A percentile compares a stretch with the other conserved stretches of the same genome.
phyloP scores from a whole-genome alignment of 108 stramenopile genomes.

The Chaetoceros muelleri region DNA sequence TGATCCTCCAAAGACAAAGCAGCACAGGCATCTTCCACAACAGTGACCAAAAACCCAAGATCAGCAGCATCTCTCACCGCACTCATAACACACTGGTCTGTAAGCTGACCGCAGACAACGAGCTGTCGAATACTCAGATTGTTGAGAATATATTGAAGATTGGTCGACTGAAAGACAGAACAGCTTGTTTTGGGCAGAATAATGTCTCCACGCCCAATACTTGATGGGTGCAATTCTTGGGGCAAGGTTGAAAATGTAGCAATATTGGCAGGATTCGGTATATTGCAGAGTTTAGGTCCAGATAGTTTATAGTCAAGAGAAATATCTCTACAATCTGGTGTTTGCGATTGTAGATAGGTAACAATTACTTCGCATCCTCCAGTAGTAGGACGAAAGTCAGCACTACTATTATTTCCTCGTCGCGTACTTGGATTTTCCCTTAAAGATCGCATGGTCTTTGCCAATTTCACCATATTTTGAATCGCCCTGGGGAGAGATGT shows the following conservation, averaged over 20 bases:
- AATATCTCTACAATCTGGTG: conserved; percentile 51
- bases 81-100: conserved; percentile 70
- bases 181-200: conserved; percentile 52
- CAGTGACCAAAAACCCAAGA: conserved; percentile 59
- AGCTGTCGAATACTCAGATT: conserved; percentile 55
- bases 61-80: conserved; percentile 72
- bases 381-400: neutral
- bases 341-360: conserved; percentile 50
- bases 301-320: conserved; percentile 65
- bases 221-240: neutral
- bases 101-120: conserved; percentile 58
- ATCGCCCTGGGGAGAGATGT: conserved; percentile 39
- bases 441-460: conserved; percentile 22
- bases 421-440: conserved; percentile 14
- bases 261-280: conserved; percentile 27
- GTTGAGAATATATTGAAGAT: conserved; percentile 47
- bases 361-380: conserved; percentile 64
- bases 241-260: conserved; percentile 33
- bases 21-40: conserved; percentile 68
- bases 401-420: neutral
- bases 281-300: conserved; percentile 26
- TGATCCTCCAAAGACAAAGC: conserved; percentile 34
- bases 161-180: conserved; percentile 63
- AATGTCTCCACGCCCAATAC: conserved; percentile 43
- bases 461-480: conserved; percentile 30